Conservation (phyloP, 345 rosid genomes). For the Salix caprea region DNA sequence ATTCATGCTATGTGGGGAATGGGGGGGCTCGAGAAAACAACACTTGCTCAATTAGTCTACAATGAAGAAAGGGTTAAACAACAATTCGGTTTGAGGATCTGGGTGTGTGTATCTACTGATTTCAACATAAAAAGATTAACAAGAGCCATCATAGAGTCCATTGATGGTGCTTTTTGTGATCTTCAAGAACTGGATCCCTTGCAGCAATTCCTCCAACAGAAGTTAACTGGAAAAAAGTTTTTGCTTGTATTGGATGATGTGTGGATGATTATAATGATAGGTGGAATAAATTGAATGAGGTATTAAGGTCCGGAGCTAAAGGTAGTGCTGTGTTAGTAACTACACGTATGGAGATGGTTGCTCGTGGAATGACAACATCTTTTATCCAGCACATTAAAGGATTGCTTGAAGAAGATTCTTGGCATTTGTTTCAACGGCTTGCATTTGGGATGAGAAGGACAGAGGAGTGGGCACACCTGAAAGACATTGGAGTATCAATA, state of each 20-base stretch:
- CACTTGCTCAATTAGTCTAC: constrained; percentile 2
- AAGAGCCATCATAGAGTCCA: background rate
- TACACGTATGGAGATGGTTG: background rate
- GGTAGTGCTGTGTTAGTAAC: background rate
- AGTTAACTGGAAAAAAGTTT: background rate
- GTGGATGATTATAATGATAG: background rate
- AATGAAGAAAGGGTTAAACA: background rate
- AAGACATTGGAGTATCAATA: constrained; percentile 5
- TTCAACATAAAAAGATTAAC: background rate
- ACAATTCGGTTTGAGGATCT: background rate
- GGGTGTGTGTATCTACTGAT: constrained; percentile 10
- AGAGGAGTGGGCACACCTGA: background rate
- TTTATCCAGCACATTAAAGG: background rate
- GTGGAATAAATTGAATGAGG: background rate
- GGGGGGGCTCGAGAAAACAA: background rate
- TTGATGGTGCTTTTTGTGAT: background rate
- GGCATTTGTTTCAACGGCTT: background rate
- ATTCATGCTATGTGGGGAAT: constrained; percentile 5
- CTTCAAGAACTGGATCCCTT: too few relatives aligned
- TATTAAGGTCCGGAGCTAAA: background rate
- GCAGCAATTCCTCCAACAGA: background rate
- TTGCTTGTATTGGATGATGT: constrained; percentile 4
- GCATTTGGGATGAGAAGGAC: background rate
- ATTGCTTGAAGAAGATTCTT: constrained; percentile 9
- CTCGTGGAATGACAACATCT: background rate